A percentile compares a stretch with the other conserved stretches of the same genome.
Evolutionary conservation across 345 rosid genomes (phyloP).

Genomic region (Acer campestre): DNA sequence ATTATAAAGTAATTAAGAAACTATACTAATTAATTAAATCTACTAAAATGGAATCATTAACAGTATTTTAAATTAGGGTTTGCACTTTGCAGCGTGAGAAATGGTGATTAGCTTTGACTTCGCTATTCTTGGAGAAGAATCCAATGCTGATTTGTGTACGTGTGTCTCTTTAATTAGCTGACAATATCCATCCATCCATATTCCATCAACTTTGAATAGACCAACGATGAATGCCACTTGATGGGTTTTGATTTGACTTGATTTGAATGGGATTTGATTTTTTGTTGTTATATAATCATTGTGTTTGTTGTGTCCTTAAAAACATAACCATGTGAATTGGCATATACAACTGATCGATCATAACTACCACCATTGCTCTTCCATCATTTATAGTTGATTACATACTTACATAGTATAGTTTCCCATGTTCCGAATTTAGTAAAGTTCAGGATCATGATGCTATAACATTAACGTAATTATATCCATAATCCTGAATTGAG

Average conservation of each 20-base stretch:
- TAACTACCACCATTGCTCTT: too few species aligned
- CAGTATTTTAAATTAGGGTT: background rate
- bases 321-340: background rate
- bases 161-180: background rate
- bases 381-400: too few species aligned
- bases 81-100: background rate
- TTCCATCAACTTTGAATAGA: background rate
- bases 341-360: too few species aligned
- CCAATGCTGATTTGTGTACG: background rate
- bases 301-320: background rate
- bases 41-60: too few species aligned
- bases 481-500: too few species aligned
- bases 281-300: background rate
- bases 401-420: too few species aligned
- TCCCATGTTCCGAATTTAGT: too few species aligned
- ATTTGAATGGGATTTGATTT: background rate
- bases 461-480: too few species aligned
- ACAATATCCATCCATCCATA: background rate
- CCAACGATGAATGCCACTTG: background rate
- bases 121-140: conserved; percentile 1
- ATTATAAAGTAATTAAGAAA: too few species aligned
- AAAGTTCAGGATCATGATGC: too few species aligned
- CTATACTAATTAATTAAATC: too few species aligned
- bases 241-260: too few species aligned
- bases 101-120: background rate